Base-by-base conservation (phyloP, 805 yeast species). In the Candida silvicultrix region DNA sequence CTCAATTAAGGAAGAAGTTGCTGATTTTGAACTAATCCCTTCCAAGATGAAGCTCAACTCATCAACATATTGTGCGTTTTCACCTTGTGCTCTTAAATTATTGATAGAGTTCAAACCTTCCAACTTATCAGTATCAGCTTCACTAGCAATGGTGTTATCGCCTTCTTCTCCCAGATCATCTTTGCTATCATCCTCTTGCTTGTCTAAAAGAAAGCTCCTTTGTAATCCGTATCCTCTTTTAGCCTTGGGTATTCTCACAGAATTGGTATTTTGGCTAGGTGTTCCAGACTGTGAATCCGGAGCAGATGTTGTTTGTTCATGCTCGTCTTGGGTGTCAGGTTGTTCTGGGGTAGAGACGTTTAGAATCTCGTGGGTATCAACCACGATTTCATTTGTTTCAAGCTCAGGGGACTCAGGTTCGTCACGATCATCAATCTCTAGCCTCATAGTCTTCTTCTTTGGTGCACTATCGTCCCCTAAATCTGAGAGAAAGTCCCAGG, bases 51-150 rank as follows among this genome's bases (percentile, higher is more conserved):
- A 68, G n/a, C 59, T 67, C 31, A 64, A 47, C 29, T 70, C 72
- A 43, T 69, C 70, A 38, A 55, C 54, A 40, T 52, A 62, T 44
- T 65, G 63, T 2, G 65, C 48, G 15, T 57, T 56, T 21, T 59
- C 58, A 3, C 77, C 77, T 45, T 63, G 59, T 2, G 62, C 59
- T 37, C 63, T 56, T 19, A 68, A 54, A 34, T 61, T 62, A 6
- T 58, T 32, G n/a, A 60, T 48, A 10, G 58, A 58, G 39, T 58
- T 59, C 15, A 62, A 2, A 22, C 36, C 40, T 12, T 45, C 31
- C 16, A 43, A 12, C 5, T 22, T 40, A 12, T 12, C 48, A 10
- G 45, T 45, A 19, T 43, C 51, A 4, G 51, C 53, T 10, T 49
- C 50, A 16, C 44, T 50, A 14, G 4, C 39, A 21, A 22, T 42